A percentile compares a stretch with the other conserved stretches of the same genome.
These are phyloP conservation scores for Arthroderma sp. DNA, from an alignment of 2,329 filamentous ascomycete species.

Conservation along the genomic window DNA sequence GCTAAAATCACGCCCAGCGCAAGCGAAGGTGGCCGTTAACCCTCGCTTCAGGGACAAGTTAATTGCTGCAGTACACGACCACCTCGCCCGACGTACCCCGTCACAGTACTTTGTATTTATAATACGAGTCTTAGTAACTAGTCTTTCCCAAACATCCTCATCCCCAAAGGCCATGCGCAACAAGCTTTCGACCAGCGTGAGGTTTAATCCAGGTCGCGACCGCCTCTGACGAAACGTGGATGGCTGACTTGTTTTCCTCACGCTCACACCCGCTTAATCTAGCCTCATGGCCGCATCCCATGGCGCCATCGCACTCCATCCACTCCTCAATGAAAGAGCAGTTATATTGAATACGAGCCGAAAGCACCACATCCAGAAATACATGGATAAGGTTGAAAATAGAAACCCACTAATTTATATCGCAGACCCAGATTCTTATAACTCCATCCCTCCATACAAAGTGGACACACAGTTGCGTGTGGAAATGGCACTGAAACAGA, in stretches of 20 bases:
- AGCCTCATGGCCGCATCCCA: background rate
- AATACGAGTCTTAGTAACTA: slow-evolving; percentile 3
- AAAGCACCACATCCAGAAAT: background rate
- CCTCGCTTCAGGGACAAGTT: background rate
- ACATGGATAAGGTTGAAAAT: background rate
- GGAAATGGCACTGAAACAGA: background rate
- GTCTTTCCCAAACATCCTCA: background rate
- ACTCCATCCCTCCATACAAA: background rate
- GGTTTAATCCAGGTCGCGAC: slow-evolving; percentile 4
- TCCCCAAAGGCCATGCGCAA: slow-evolving; percentile 3
- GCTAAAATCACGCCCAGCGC: background rate
- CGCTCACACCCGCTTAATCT: background rate
- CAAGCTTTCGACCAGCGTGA: slow-evolving; percentile 5
- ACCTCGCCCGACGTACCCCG: background rate
- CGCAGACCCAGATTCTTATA: background rate
- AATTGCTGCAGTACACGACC: background rate
- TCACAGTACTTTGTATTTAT: background rate
- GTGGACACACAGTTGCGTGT: background rate
- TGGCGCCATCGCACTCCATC: background rate
- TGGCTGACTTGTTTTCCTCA: background rate
- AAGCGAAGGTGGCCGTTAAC: background rate
- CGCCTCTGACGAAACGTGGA: background rate
- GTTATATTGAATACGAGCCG: background rate
- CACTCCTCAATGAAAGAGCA: background rate
- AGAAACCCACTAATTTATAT: background rate